phyloP scores from a whole-genome alignment of 441 rosid species.

The Euphorbia celastroides region DNA sequence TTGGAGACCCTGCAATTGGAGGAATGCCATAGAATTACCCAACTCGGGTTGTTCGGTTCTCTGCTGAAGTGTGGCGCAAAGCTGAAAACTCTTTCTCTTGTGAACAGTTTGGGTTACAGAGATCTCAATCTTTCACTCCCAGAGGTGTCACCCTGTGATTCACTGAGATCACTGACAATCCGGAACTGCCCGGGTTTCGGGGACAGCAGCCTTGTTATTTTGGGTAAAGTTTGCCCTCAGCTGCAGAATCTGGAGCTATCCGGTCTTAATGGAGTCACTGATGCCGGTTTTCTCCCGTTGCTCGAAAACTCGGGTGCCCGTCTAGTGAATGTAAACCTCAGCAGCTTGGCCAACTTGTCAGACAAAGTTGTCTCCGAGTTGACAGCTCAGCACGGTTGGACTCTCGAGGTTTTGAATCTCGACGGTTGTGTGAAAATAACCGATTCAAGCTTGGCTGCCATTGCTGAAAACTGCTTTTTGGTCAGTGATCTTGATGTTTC shows the following conservation, averaged over 20 bases:
- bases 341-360: slow-evolving; percentile 57
- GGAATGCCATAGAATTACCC: slow-evolving; percentile 85
- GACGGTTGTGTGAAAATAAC: slow-evolving; percentile 64
- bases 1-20: slow-evolving; percentile 76
- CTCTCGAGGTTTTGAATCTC: slow-evolving; percentile 65
- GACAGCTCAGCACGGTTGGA: slow-evolving; percentile 55
- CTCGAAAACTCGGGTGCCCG: slow-evolving; percentile 43
- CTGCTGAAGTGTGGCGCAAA: slow-evolving; percentile 63
- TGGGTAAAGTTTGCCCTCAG: slow-evolving; percentile 69
- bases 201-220: slow-evolving; percentile 49
- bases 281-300: slow-evolving; percentile 61
- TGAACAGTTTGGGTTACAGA: slow-evolving; percentile 69
- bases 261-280: slow-evolving; percentile 70
- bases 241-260: slow-evolving; percentile 56
- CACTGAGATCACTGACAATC: slow-evolving; percentile 55
- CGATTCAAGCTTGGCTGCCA: slow-evolving; percentile 57
- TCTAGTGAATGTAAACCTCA: slow-evolving; percentile 70
- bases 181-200: slow-evolving; percentile 89
- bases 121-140: slow-evolving; percentile 42
- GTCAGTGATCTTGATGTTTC: slow-evolving; percentile 81
- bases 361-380: slow-evolving; percentile 51
- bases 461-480: slow-evolving; percentile 63
- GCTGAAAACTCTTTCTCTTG: slow-evolving; percentile 60
- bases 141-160: slow-evolving; percentile 31
- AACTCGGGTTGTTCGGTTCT: slow-evolving; percentile 67